Conservation (phyloP, 73 alveolate genomes). For the Breviolum minutum region DNA sequence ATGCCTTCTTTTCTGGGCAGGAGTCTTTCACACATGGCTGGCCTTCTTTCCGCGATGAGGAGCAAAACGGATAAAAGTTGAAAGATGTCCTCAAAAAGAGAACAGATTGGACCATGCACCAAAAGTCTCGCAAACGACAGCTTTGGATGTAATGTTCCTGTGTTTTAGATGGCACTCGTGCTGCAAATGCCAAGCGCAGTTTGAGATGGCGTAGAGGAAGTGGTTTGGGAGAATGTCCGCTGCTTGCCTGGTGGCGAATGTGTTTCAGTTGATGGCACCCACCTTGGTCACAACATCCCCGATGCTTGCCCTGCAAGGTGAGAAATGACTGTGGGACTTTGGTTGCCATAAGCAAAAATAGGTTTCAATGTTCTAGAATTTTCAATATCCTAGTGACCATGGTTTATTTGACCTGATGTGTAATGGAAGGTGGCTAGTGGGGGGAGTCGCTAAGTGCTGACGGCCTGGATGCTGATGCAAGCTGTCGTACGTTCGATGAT, state of each 20-base stretch:
- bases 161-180: neutral
- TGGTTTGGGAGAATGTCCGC: slow-evolving; percentile 74
- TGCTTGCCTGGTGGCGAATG: slow-evolving; percentile 80
- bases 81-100: neutral
- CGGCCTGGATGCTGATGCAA: no score
- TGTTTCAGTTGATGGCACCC: slow-evolving; percentile 82
- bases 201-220: neutral
- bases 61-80: neutral
- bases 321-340: no score
- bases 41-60: slow-evolving; percentile 90
- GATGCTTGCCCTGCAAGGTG: neutral
- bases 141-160: neutral
- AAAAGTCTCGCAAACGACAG: neutral
- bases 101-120: neutral
- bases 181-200: neutral
- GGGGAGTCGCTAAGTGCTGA: no score
- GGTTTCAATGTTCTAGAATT: no score
- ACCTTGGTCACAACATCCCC: slow-evolving; percentile 92
- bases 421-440: no score
- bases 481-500: no score
- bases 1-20: neutral
- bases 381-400: no score
- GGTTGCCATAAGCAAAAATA: no score
- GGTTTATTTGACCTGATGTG: no score
- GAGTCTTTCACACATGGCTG: slow-evolving; percentile 71